These are phyloP conservation scores for Chrysoporthe deuterocubensis DNA, from an alignment of 2,329 filamentous ascomycete species.

Conservation along the genomic window DNA sequence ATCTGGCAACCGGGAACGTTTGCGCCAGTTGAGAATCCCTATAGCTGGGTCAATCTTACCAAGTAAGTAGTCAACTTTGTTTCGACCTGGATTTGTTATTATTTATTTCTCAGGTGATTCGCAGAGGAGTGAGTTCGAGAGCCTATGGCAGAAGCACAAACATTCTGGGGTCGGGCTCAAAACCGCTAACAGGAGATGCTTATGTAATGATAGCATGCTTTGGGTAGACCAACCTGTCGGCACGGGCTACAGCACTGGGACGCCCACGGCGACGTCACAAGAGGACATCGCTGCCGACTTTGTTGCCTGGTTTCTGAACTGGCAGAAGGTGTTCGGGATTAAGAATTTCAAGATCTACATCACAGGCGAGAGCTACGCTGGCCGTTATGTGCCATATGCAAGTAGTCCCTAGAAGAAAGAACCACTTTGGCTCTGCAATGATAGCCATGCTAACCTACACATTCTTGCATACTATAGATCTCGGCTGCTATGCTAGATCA, in stretches of 20 bases:
- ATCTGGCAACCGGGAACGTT: conserved; percentile 19
- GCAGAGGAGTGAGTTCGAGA: not conserved
- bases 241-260: conserved; percentile 11
- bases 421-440: not conserved
- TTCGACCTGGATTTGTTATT: not conserved
- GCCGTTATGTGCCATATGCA: conserved; percentile 30
- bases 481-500: conserved; percentile 55
- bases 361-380: conserved; percentile 59
- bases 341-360: conserved; percentile 50
- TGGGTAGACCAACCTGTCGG: conserved; percentile 16
- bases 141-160: not conserved
- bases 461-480: conserved; percentile 45
- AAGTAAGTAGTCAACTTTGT: conserved; percentile 2
- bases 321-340: conserved; percentile 15
- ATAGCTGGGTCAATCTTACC: conserved; percentile 19
- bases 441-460: too few relatives aligned
- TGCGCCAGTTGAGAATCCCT: conserved; percentile 18
- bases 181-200: not conserved
- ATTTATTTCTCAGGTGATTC: not conserved
- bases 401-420: not conserved
- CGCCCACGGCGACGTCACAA: conserved; percentile 5
- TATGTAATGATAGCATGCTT: not conserved
- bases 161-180: not conserved
- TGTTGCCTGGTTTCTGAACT: conserved; percentile 12
- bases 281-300: conserved; percentile 18